Base-by-base conservation (phyloP, 1,284 basidiomycete genomes). In the Phellinidium pouzarii region DNA sequence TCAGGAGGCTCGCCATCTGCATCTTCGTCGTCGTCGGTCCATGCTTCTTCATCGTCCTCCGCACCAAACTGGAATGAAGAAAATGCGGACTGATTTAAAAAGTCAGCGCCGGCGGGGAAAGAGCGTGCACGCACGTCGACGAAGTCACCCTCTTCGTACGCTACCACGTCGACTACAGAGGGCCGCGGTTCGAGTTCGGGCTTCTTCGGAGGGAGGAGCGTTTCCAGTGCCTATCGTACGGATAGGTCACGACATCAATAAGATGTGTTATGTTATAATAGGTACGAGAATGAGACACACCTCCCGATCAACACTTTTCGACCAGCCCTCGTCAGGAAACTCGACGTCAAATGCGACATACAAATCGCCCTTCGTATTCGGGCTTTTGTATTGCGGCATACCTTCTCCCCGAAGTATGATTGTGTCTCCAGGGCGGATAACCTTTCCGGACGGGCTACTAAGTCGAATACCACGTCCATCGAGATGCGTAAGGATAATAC, bases 391-490 rank as follows among this genome's bases (percentile, higher is more conserved):
- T 1, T 80, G 70, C 1, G 90, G 88, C 91, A 96, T 93, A 31
- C 93, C 93, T 67, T 95, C 91, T 4, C 84, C 84, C 3, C 80
- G 75, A 31, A 95, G 66, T 17, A 85, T 73, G 56, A 93, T 85
- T 22, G 82, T 80, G 56, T 87, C 81, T 12, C 82, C 80, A 7
- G 83, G 77, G 58, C 82, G 79, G 63, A 94, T 79, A 34, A 93
- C 79, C 65, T 88, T 89, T 40, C 87, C 82, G 2, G 79, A 73
- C 7, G 84, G 84, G 57, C 80, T 85, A 1, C 78, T 71, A 12
- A 94, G 79, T 44, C 82, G 81, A 50, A 96, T 76, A 4, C 92
- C 91, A 12, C 91, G 81, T 2, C 92, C 92, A 65, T 97, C 93
- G 23, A 97, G 76, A 66, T 97, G 93, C 11, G 84, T 88, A 52